Conservation (phyloP, 129 eudicot species). For the Flaveria brownii region DNA sequence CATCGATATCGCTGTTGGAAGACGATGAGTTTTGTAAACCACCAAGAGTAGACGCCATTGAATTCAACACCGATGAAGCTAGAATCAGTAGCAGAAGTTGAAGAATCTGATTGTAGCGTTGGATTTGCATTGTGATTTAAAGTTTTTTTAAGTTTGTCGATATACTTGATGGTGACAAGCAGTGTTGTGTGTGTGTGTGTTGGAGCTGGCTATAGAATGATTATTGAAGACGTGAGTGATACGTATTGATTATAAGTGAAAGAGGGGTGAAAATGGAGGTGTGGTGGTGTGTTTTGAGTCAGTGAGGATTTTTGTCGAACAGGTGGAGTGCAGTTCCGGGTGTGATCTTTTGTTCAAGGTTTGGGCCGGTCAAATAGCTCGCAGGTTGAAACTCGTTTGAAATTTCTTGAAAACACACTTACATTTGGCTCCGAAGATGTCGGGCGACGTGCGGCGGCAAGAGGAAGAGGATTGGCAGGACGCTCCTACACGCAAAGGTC, state of each 20-base stretch:
- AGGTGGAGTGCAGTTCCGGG: constrained; percentile 25
- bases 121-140: constrained; percentile 32
- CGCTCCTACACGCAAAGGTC: no score
- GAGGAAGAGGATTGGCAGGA: no score
- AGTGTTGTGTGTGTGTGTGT: constrained; percentile 29
- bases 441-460: no score
- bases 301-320: constrained; percentile 39
- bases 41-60: constrained; percentile 60
- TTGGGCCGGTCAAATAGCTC: no score
- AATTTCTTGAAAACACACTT: no score
- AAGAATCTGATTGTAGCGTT: constrained; percentile 27
- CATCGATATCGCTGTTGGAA: constrained; percentile 39
- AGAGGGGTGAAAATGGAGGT: constrained; percentile 15
- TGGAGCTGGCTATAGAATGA: neutral
- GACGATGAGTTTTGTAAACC: constrained; percentile 40
- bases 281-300: constrained; percentile 12
- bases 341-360: no score
- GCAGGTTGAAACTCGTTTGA: no score
- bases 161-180: constrained; percentile 22
- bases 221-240: constrained; percentile 9
- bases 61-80: constrained; percentile 25
- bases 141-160: neutral
- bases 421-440: no score
- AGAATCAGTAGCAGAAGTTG: constrained; percentile 17
- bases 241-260: constrained; percentile 41